Conservation (phyloP, 345 rosid species). For the Eucalyptus albens region DNA sequence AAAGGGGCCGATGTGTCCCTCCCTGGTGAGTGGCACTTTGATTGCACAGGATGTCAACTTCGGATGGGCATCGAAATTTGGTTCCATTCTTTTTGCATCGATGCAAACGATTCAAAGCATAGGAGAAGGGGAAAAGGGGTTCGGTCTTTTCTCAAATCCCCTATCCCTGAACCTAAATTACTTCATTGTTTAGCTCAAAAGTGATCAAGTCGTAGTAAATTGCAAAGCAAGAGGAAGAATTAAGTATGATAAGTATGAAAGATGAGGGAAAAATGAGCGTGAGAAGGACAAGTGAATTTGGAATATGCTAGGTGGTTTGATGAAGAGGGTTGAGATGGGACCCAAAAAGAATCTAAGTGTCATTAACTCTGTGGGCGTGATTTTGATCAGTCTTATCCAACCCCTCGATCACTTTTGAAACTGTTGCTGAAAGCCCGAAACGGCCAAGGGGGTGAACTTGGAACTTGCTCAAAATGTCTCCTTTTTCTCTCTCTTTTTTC, state of each 20-base stretch:
- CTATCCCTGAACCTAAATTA: not conserved
- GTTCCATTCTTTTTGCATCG: not conserved
- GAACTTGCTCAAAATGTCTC: not conserved
- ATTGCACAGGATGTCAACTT: not conserved
- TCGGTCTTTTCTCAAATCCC: not conserved
- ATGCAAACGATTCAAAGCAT: not conserved
- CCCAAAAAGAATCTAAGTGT: not conserved
- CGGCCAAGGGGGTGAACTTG: not conserved
- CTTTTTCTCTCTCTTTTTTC: not conserved
- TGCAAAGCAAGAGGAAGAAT: not conserved
- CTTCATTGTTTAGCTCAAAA: not conserved
- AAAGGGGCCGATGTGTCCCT: not conserved
- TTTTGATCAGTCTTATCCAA: not conserved
- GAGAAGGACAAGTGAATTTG: not conserved
- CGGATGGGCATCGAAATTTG: not conserved
- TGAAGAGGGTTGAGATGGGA: not conserved
- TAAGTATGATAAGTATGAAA: not conserved
- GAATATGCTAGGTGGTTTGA: not conserved
- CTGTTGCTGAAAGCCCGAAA: not conserved
- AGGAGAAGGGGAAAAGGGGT: not conserved
- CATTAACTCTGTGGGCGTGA: not conserved
- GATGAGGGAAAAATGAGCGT: not conserved
- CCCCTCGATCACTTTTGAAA: not conserved
- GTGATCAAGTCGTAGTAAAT: not conserved
- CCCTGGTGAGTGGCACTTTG: not conserved